Evolutionary conservation across 83 land plant genomes (phyloP).

Genomic region (Thuja plicata): DNA sequence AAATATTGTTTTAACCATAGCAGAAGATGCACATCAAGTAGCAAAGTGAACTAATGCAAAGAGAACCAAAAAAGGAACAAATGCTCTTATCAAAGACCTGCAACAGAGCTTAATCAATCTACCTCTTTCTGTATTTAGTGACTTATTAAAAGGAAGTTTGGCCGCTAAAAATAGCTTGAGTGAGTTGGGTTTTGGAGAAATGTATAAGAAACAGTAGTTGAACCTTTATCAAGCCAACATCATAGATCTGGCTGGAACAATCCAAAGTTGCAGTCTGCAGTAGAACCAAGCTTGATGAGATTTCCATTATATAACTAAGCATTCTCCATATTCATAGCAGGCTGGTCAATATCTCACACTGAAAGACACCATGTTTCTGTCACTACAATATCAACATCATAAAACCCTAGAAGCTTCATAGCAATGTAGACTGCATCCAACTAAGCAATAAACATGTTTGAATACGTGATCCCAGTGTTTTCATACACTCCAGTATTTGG

Average conservation of each 20-base stretch:
- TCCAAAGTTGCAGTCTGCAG: constrained; percentile 65
- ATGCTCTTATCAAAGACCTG: background rate
- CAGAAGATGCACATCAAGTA: background rate
- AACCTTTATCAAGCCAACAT: constrained; percentile 31
- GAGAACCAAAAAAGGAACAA: no score
- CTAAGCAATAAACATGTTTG: constrained; percentile 71
- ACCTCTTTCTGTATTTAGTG: no score
- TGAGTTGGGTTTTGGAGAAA: background rate
- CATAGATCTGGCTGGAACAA: constrained; percentile 69
- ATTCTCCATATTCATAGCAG: constrained; percentile 23
- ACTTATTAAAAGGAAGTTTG: no score
- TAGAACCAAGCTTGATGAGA: constrained; percentile 45
- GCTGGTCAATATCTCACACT: constrained; percentile 33
- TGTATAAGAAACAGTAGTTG: background rate
- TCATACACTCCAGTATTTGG: constrained; percentile 37
- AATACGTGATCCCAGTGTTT: constrained; percentile 33
- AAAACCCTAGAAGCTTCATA: constrained; percentile 39
- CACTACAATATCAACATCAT: constrained; percentile 42
- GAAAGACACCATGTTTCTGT: constrained; percentile 83
- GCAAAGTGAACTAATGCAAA: background rate
- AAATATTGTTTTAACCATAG: background rate
- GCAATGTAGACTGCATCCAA: constrained; percentile 66
- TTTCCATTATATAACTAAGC: constrained; percentile 51
- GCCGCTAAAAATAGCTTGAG: no score
- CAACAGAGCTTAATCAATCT: background rate